Evolutionary conservation across 164 flowering plant species (phyloP).

Genomic region (Pachysandra terminalis): DNA sequence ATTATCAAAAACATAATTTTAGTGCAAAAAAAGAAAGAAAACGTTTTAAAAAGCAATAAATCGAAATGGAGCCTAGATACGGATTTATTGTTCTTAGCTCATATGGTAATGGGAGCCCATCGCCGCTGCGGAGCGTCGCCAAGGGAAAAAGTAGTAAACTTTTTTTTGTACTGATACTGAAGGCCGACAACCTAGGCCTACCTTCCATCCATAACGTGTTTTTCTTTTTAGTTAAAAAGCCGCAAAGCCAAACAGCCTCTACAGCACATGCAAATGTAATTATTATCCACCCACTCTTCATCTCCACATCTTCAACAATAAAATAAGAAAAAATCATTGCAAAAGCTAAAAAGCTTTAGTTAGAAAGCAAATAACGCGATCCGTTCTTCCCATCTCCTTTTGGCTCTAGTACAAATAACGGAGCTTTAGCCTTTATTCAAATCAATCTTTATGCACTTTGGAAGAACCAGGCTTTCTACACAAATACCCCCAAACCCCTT

Average conservation of each 20-base stretch:
- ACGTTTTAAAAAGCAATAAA: no score
- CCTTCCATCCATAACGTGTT: slow-evolving; percentile 21
- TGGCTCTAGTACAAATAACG: slow-evolving; percentile 17
- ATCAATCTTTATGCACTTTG: neutral
- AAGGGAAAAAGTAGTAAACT: no score
- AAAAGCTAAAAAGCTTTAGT: slow-evolving; percentile 1
- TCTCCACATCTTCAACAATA: slow-evolving; percentile 10
- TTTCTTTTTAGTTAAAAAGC: neutral
- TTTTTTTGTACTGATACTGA: neutral
- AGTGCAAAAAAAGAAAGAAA: no score
- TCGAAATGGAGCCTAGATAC: no score
- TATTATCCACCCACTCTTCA: slow-evolving; percentile 33
- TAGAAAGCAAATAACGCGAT: slow-evolving; percentile 38
- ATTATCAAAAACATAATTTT: no score
- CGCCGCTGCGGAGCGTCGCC: no score
- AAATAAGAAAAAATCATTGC: neutral
- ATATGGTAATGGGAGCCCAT: no score
- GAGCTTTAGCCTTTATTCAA: neutral
- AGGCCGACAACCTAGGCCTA: slow-evolving; percentile 47
- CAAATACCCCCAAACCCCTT: neutral
- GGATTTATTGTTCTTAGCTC: no score
- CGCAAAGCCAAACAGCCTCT: neutral
- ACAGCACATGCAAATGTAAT: slow-evolving; percentile 47
- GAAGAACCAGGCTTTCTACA: neutral
- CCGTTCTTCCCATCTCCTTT: slow-evolving; percentile 38